Conservation (phyloP, 257 asterid species). For the Solanum lycopersicoides region DNA sequence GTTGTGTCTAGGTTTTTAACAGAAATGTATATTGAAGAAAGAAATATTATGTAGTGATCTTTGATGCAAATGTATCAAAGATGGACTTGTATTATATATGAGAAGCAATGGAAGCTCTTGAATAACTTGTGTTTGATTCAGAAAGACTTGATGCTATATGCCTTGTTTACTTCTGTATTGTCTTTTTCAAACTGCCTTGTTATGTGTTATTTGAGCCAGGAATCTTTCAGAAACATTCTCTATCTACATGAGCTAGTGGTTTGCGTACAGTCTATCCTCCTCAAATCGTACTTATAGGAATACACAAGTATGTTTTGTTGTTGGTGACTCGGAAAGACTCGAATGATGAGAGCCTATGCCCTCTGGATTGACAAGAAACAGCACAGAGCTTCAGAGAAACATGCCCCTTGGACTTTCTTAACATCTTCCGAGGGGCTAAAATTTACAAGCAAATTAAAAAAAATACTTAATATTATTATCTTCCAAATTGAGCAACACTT, state of each 20-base stretch:
- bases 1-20: not conserved
- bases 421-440: not conserved
- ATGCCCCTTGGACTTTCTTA: not conserved
- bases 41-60: conserved; percentile 3
- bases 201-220: not conserved
- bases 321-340: not conserved
- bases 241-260: not conserved
- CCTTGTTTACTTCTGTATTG: not conserved
- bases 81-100: not conserved
- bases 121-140: not conserved
- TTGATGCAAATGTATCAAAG: not conserved
- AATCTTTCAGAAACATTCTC: no score
- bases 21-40: not conserved
- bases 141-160: not conserved
- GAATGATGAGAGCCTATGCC: not conserved
- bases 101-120: not conserved
- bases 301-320: not conserved
- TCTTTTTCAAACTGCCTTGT: not conserved
- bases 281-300: not conserved
- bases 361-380: not conserved
- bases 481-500: no score
- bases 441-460: not conserved
- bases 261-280: not conserved
- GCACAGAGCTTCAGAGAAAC: not conserved
- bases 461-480: no score